A percentile compares a stretch with the other conserved stretches of the same genome.
phyloP scores from a whole-genome alignment of 495 filamentous ascomycete species.

The Penicillium diatomitis region DNA sequence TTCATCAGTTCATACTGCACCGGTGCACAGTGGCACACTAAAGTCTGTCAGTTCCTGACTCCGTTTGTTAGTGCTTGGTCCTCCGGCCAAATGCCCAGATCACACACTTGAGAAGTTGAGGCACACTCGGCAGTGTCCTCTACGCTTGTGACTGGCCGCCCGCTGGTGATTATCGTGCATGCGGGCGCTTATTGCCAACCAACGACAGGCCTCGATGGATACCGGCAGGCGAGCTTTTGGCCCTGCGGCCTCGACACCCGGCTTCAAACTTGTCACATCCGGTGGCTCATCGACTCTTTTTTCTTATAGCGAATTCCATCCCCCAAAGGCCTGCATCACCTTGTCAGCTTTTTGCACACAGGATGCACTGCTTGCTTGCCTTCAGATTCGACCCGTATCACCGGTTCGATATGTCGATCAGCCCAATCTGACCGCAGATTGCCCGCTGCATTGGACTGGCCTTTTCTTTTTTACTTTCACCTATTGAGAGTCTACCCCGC shows the following conservation, averaged over 20 bases:
- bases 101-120: neutral
- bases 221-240: slow-evolving; percentile 1
- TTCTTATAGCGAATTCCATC: slow-evolving; percentile 13
- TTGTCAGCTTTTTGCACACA: slow-evolving; percentile 14
- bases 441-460: slow-evolving; percentile 4
- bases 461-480: neutral
- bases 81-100: neutral
- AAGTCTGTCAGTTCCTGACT: neutral
- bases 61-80: neutral
- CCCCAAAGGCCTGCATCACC: slow-evolving; percentile 8
- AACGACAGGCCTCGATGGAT: slow-evolving; percentile 17
- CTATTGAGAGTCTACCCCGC: slow-evolving; percentile 1
- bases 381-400: slow-evolving; percentile 11
- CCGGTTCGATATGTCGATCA: slow-evolving; percentile 18
- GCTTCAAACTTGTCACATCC: slow-evolving; percentile 26
- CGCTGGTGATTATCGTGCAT: slow-evolving; percentile 19
- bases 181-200: slow-evolving; percentile 27
- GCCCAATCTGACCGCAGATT: slow-evolving; percentile 5
- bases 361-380: slow-evolving; percentile 10
- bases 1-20: neutral
- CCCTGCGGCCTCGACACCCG: slow-evolving; percentile 7
- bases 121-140: neutral
- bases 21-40: neutral
- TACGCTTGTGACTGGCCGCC: slow-evolving; percentile 14
- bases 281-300: slow-evolving; percentile 13